Conservation (phyloP, 495 filamentous ascomycete genomes). For the Penicillium daleae region DNA sequence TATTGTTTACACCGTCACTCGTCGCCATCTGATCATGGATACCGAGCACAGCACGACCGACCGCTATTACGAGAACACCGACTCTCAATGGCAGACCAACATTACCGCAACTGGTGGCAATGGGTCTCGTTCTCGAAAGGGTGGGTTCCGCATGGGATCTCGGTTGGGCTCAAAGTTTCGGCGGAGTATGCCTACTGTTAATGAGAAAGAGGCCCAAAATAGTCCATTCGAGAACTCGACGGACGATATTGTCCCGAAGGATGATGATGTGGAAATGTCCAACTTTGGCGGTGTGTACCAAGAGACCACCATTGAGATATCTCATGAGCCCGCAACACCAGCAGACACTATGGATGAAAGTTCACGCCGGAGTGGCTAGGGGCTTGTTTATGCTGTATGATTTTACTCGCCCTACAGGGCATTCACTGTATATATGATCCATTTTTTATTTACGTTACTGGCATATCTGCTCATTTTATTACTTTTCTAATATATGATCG, state of each 20-base stretch:
- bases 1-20: constrained; percentile 63
- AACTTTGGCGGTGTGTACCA: constrained; percentile 45
- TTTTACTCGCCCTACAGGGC: constrained; percentile 1
- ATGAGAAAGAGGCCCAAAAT: constrained; percentile 26
- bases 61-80: constrained; percentile 31
- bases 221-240: constrained; percentile 41
- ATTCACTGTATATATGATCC: constrained; percentile 13
- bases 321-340: constrained; percentile 36
- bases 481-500: constrained; percentile 11
- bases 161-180: constrained; percentile 30
- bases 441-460: constrained; percentile 6
- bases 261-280: constrained; percentile 36
- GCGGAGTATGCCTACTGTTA: constrained; percentile 22
- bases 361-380: constrained; percentile 12
- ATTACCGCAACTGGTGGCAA: constrained; percentile 29
- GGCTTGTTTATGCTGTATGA: constrained; percentile 9
- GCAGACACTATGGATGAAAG: constrained; percentile 8
- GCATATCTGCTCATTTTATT: constrained; percentile 3
- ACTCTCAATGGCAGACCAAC: constrained; percentile 37
- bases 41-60: constrained; percentile 42
- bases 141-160: constrained; percentile 25
- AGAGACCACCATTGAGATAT: constrained; percentile 48
- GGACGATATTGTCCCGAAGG: constrained; percentile 44
- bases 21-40: constrained; percentile 42
- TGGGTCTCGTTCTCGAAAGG: constrained; percentile 10